These are phyloP conservation scores for Tylopilus subfusipes DNA, from an alignment of 768 basidiomycete species.

Conservation along the genomic window DNA sequence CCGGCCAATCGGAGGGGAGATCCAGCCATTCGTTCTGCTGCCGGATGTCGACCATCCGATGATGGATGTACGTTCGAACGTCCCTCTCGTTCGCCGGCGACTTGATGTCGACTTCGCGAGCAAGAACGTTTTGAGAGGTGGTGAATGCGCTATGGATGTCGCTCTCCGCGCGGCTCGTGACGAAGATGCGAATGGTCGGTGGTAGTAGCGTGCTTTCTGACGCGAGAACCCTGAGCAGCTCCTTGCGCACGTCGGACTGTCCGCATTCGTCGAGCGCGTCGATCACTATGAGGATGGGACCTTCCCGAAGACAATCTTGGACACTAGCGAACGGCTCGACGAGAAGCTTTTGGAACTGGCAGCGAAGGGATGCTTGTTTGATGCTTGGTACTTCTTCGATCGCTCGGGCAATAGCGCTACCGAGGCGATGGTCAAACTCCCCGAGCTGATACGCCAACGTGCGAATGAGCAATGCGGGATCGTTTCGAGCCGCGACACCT, in stretches of 20 bases:
- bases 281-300: conserved; percentile 33
- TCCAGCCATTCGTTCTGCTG: conserved; percentile 26
- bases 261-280: conserved; percentile 37
- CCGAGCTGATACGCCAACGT: conserved; percentile 36
- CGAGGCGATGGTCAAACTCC: conserved; percentile 31
- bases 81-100: conserved; percentile 25
- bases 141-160: conserved; percentile 24
- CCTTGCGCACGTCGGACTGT: conserved; percentile 20
- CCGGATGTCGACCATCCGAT: conserved; percentile 26
- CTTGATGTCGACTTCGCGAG: conserved; percentile 25
- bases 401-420: conserved; percentile 22
- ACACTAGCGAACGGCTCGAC: conserved; percentile 28
- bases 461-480: conserved; percentile 30
- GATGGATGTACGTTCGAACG: conserved; percentile 24
- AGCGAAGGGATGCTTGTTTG: conserved; percentile 25
- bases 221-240: conserved; percentile 29
- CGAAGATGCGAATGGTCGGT: conserved; percentile 29
- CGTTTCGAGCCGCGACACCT: conserved; percentile 26
- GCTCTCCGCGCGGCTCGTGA: conserved; percentile 33
- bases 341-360: conserved; percentile 34
- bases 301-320: conserved; percentile 17
- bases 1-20: conserved; percentile 31
- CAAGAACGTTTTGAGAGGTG: conserved; percentile 8
- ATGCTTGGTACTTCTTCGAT: conserved; percentile 29
- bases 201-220: conserved; percentile 19